These are phyloP conservation scores for Solanum megistacrolobum DNA, from an alignment of 257 asterid species.

Conservation along the genomic window DNA sequence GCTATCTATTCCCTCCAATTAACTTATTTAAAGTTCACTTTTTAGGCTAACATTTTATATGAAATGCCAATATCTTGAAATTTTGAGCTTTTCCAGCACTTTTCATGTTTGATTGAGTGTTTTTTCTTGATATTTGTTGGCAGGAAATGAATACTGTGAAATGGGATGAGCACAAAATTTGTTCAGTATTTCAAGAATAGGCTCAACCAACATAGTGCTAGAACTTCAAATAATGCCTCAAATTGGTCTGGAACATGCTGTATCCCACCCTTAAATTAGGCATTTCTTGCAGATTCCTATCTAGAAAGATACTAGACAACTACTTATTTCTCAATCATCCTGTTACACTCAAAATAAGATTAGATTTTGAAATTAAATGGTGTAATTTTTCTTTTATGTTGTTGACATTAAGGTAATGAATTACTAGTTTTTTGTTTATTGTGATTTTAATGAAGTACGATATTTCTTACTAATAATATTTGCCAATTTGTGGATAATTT, in stretches of 20 bases:
- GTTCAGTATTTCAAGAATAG: background rate
- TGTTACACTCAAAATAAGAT: background rate
- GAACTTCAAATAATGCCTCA: conserved; percentile 44
- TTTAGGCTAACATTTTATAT: too few species aligned
- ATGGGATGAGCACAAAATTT: background rate
- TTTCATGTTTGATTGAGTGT: background rate
- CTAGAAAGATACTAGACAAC: conserved; percentile 60
- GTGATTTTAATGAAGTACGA: background rate
- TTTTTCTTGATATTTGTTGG: background rate
- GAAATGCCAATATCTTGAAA: too few species aligned
- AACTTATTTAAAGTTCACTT: too few species aligned
- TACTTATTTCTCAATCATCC: conserved; percentile 49
- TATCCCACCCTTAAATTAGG: conserved; percentile 56
- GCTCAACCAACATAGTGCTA: conserved; percentile 40
- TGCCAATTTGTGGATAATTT: background rate
- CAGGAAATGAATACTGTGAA: background rate
- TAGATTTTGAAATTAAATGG: background rate
- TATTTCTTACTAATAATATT: background rate
- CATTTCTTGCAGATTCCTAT: conserved; percentile 69
- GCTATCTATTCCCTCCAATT: too few species aligned
- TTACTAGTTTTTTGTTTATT: background rate
- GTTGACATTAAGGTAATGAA: background rate
- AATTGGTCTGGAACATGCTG: conserved; percentile 63
- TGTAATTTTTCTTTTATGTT: background rate
- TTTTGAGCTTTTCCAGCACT: too few species aligned